Evolutionary conservation across 2,329 filamentous ascomycete species (phyloP).

Genomic region (Didymosphaeria variabile): DNA sequence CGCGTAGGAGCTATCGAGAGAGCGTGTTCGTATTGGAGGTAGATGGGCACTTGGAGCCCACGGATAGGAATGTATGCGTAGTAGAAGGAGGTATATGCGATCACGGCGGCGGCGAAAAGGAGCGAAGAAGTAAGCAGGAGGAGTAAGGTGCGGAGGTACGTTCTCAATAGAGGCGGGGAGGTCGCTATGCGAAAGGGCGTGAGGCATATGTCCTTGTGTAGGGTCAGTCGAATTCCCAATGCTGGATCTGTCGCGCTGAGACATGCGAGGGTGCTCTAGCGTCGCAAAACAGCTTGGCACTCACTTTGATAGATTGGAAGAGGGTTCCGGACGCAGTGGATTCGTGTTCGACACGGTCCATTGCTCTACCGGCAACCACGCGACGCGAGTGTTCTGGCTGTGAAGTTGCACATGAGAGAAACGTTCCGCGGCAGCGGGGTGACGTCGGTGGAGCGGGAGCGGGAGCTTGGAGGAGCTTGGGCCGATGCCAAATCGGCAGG

Average conservation of each 20-base stretch:
- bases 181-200: constrained; percentile 63
- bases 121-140: constrained; percentile 61
- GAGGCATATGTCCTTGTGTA: constrained; percentile 63
- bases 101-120: constrained; percentile 65
- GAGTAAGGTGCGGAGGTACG: constrained; percentile 69
- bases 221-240: constrained; percentile 9
- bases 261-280: background rate
- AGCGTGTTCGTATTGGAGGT: constrained; percentile 69
- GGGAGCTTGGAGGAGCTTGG: constrained; percentile 13
- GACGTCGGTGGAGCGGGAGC: constrained; percentile 22
- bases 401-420: constrained; percentile 37
- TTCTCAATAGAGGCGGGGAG: constrained; percentile 69
- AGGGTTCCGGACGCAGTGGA: constrained; percentile 22
- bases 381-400: constrained; percentile 19
- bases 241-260: constrained; percentile 6
- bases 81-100: constrained; percentile 74
- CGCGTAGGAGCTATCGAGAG: constrained; percentile 18
- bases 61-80: constrained; percentile 73
- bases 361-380: constrained; percentile 15
- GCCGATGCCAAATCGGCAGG: constrained; percentile 19
- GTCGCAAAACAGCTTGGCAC: background rate
- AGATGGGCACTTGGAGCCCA: constrained; percentile 67
- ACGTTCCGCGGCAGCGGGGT: constrained; percentile 6
- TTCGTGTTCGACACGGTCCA: constrained; percentile 37
- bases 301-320: constrained; percentile 34